phyloP scores from a whole-genome alignment of 192 early-diverging fungal species.

The Coemansia sp. region DNA sequence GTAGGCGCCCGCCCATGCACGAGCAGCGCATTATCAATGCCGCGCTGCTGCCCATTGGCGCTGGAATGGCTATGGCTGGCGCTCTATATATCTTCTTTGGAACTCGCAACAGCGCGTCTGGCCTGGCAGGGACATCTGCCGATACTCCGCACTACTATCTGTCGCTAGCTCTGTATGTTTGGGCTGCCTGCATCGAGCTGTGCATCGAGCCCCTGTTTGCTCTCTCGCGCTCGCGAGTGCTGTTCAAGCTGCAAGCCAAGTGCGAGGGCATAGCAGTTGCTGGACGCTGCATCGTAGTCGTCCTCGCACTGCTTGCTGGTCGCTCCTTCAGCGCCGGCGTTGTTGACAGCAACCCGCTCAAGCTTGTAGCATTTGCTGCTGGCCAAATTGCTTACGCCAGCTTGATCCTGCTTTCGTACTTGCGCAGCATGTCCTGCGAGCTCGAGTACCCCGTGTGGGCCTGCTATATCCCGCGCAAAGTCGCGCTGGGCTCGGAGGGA shows the following conservation, averaged over 20 bases:
- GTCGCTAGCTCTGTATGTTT: conserved; percentile 68
- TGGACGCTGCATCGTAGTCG: conserved; percentile 70
- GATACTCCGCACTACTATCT: conserved; percentile 56
- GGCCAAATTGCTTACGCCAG: conserved; percentile 78
- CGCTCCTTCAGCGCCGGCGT: conserved; percentile 9
- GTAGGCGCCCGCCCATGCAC: conserved; percentile 11
- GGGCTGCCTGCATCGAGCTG: conserved; percentile 82
- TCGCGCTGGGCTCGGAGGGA: background rate
- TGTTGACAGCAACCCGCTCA: conserved; percentile 49
- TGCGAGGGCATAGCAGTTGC: conserved; percentile 84
- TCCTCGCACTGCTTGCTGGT: conserved; percentile 64
- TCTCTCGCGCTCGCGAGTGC: conserved; percentile 66
- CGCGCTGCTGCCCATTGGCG: conserved; percentile 56
- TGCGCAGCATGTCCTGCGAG: conserved; percentile 52
- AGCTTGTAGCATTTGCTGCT: conserved; percentile 77
- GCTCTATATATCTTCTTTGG: conserved; percentile 57
- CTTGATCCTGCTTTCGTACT: conserved; percentile 65
- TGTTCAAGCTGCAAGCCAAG: conserved; percentile 77
- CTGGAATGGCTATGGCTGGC: conserved; percentile 45
- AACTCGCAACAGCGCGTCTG: background rate
- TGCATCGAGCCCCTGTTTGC: conserved; percentile 86
- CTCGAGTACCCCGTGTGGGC: conserved; percentile 40
- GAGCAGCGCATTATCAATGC: conserved; percentile 47
- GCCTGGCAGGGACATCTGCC: conserved; percentile 7
- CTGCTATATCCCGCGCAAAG: conserved; percentile 28